Percentiles rank a stretch among this genome's conserved stretches.
Conservation (phyloP, 345 rosid genomes). For the Eucalyptus erythrocorys region DNA sequence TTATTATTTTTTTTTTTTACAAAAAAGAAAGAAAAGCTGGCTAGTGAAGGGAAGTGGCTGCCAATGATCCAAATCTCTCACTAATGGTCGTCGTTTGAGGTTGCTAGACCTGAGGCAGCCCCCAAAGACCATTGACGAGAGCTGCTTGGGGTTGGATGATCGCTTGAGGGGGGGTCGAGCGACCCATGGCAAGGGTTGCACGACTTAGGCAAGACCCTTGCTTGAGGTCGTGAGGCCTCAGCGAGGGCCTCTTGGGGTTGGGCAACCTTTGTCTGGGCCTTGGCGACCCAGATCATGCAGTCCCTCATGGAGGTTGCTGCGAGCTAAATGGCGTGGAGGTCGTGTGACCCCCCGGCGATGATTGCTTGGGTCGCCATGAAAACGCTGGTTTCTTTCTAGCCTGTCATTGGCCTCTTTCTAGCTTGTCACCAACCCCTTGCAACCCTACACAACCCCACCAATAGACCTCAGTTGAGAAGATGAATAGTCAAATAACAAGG, state of each 20-base stretch:
- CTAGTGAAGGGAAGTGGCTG: fast-evolving
- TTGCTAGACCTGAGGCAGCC: too few species aligned
- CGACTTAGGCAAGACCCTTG: too few species aligned
- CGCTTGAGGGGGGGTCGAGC: fast-evolving
- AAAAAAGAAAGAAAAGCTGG: too few species aligned
- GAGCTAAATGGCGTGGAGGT: fast-evolving
- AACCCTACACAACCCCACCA: too few species aligned
- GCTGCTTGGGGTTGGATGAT: fast-evolving
- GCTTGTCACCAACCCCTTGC: fast-evolving
- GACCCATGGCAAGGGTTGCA: too few species aligned
- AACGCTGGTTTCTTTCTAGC: fast-evolving
- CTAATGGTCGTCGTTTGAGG: too few species aligned
- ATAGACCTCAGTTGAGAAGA: fast-evolving
- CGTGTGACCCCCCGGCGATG: fast-evolving
- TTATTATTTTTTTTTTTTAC: too few species aligned
- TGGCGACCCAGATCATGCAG: fast-evolving
- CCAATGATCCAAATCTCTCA: fast-evolving
- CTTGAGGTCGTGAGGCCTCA: fast-evolving
- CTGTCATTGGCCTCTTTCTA: fast-evolving
- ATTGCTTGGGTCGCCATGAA: fast-evolving
- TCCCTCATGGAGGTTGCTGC: fast-evolving
- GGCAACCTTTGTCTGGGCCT: fast-evolving
- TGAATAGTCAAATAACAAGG: too few species aligned
- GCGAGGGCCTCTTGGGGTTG: too few species aligned
- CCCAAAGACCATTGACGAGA: too few species aligned